Evolutionary conservation across 768 basidiomycete species (phyloP).

Genomic region (Amanita phalloides): DNA sequence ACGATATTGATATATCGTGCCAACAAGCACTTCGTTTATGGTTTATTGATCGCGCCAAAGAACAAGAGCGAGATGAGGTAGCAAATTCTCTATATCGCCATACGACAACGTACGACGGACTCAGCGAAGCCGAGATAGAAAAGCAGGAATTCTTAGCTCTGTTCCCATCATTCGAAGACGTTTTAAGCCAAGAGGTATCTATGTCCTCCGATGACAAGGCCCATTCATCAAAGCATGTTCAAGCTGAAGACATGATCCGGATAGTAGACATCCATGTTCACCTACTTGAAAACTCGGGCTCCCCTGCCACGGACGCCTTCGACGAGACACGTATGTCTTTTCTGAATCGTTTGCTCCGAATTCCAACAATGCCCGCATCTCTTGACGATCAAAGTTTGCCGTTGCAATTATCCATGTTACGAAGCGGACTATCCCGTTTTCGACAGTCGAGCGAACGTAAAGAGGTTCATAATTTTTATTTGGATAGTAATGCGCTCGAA

Average conservation of each 20-base stretch:
- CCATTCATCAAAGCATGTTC: constrained; percentile 17
- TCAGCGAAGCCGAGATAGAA: constrained; percentile 66
- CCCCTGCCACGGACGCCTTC: constrained; percentile 4
- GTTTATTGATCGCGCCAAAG: constrained; percentile 68
- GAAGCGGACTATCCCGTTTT: constrained; percentile 24
- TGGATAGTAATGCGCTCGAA: constrained; percentile 66
- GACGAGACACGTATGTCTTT: constrained; percentile 10
- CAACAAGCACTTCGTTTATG: constrained; percentile 73
- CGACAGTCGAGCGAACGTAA: constrained; percentile 9
- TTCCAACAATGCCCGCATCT: constrained; percentile 13
- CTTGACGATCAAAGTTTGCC: constrained; percentile 43
- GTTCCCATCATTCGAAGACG: constrained; percentile 79
- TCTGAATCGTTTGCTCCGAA: constrained; percentile 18
- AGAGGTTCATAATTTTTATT: constrained; percentile 63
- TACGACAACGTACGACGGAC: constrained; percentile 39
- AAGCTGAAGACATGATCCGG: constrained; percentile 21
- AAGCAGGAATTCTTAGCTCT: constrained; percentile 74
- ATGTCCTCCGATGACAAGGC: constrained; percentile 5
- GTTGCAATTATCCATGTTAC: constrained; percentile 41
- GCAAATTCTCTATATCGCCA: constrained; percentile 71
- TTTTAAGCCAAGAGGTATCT: constrained; percentile 22
- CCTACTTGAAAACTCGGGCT: constrained; percentile 20
- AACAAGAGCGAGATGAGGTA: constrained; percentile 49
- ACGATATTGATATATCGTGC: constrained; percentile 39
- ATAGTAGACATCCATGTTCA: constrained; percentile 39